Percentiles rank a stretch among this genome's conserved stretches.
phyloP scores from a whole-genome alignment of 495 filamentous ascomycete species.

The Daldinia decipiens region DNA sequence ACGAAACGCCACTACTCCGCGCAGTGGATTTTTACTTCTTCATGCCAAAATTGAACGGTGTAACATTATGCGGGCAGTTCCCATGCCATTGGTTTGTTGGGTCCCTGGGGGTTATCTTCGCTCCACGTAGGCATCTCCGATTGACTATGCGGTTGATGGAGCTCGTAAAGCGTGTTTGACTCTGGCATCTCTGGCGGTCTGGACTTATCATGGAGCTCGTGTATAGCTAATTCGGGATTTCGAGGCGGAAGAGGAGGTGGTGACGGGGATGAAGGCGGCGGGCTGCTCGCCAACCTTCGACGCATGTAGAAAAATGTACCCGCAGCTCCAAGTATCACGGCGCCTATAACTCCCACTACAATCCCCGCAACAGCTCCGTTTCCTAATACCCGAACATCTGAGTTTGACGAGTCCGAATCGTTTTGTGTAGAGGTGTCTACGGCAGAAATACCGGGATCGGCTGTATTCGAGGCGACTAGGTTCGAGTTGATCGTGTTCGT shows the following conservation, averaged over 20 bases:
- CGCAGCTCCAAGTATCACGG: constrained; percentile 10
- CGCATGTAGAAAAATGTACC: constrained; percentile 23
- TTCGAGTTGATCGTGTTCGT: neutral
- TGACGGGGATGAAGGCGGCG: neutral
- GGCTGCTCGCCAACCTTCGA: neutral
- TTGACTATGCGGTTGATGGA: constrained; percentile 8
- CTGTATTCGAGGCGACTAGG: neutral
- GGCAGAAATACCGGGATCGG: neutral
- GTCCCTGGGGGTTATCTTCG: neutral
- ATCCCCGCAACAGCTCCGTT: constrained; percentile 22
- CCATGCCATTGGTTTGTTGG: constrained; percentile 12
- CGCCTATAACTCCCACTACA: constrained; percentile 15
- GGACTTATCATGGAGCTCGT: neutral
- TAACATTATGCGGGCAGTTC: constrained; percentile 16
- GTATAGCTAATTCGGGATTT: neutral
- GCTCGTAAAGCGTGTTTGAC: constrained; percentile 7
- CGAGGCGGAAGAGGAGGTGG: neutral
- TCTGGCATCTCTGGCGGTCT: neutral
- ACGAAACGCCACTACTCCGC: neutral
- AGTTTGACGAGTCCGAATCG: neutral
- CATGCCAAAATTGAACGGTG: neutral
- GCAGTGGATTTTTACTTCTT: neutral
- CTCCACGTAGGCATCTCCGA: constrained; percentile 25
- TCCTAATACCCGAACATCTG: neutral
- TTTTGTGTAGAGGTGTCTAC: neutral